Evolutionary conservation across 495 filamentous ascomycete genomes (phyloP).

Genomic region (Daldinia childiae): DNA sequence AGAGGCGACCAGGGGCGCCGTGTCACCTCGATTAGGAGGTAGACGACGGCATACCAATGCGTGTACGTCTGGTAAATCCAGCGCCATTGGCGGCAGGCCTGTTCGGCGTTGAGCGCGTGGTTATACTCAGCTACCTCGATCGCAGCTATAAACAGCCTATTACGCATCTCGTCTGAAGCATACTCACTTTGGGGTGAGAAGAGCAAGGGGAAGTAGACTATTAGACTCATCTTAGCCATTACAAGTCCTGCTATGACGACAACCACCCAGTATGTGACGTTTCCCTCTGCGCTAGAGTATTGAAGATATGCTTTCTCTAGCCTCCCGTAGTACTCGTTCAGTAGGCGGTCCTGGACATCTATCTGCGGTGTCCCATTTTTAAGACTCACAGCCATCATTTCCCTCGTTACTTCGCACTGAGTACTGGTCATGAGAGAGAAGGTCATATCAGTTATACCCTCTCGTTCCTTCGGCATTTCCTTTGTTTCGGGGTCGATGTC

Average conservation of each 20-base stretch:
- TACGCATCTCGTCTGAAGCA: conserved; percentile 50
- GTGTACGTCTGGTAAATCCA: conserved; percentile 69
- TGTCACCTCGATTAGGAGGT: conserved; percentile 61
- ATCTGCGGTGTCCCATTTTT: conserved; percentile 43
- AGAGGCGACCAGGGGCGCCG: conserved; percentile 59
- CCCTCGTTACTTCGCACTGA: conserved; percentile 47
- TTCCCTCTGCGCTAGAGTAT: conserved; percentile 47
- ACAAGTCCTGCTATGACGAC: conserved; percentile 55
- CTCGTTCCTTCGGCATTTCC: conserved; percentile 44
- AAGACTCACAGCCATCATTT: conserved; percentile 51
- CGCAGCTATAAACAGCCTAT: conserved; percentile 52
- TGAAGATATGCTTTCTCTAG: conserved; percentile 57
- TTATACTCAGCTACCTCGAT: conserved; percentile 68
- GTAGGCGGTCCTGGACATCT: conserved; percentile 56
- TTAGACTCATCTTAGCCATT: conserved; percentile 57
- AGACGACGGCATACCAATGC: conserved; percentile 68
- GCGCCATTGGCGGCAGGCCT: conserved; percentile 62
- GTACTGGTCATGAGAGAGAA: conserved; percentile 42
- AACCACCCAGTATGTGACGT: conserved; percentile 56
- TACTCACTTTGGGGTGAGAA: conserved; percentile 42
- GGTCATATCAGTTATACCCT: conserved; percentile 51
- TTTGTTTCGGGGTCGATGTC: conserved; percentile 52
- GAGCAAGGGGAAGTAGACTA: conserved; percentile 59
- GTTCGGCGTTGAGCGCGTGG: conserved; percentile 59
- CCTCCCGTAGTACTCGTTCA: conserved; percentile 54